Conservation (phyloP, 2,329 filamentous ascomycete species). For the Cytospora chrysosperma region DNA sequence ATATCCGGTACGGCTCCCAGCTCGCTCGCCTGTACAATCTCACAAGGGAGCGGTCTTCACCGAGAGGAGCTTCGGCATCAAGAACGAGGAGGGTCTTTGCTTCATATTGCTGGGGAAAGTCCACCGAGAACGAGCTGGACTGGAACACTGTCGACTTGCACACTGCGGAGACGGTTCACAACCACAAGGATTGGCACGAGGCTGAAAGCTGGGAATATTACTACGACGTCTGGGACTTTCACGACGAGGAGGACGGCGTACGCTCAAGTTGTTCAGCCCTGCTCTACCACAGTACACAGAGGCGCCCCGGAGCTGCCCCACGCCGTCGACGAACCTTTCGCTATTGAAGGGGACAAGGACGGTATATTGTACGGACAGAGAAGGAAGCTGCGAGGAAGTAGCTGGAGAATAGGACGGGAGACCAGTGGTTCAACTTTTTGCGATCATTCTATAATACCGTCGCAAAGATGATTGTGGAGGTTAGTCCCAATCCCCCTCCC, state of each 20-base stretch:
- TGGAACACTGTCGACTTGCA: background rate
- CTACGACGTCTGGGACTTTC: background rate
- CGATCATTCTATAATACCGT: background rate
- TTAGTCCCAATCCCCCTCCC: background rate
- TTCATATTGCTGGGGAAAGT: background rate
- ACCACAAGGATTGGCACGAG: background rate
- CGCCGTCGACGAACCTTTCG: background rate
- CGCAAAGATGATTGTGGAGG: conserved; percentile 40
- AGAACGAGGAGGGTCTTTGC: background rate
- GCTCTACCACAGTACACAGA: background rate
- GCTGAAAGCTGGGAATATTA: background rate
- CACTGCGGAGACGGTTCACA: background rate
- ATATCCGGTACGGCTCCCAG: background rate
- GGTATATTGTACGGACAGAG: conserved; percentile 1
- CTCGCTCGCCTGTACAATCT: conserved; percentile 1
- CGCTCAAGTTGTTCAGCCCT: background rate
- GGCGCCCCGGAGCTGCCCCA: background rate
- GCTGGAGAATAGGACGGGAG: background rate
- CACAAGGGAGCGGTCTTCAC: background rate
- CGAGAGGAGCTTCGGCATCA: background rate
- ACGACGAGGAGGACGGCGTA: background rate
- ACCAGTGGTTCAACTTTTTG: background rate
- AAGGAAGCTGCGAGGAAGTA: conserved; percentile 12
- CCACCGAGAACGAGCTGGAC: background rate
- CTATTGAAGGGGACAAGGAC: background rate